Conservation (phyloP, 1,284 basidiomycete species). For the Phylloboletellus chloephorus region DNA sequence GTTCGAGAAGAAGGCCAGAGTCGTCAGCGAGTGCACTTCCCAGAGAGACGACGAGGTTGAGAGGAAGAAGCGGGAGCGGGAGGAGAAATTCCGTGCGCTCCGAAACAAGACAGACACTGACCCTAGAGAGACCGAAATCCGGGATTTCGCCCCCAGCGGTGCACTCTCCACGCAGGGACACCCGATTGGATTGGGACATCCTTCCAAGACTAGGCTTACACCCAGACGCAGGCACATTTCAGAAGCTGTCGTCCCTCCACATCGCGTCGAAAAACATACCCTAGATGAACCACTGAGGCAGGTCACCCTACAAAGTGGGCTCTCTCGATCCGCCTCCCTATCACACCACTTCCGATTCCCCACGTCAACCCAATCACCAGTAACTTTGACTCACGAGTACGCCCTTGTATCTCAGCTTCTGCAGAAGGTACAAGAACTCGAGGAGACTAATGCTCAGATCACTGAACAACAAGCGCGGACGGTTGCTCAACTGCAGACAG, state of each 20-base stretch:
- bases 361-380: conserved; percentile 13
- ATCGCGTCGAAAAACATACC: conserved; percentile 3
- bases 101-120: conserved; percentile 35
- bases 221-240: conserved; percentile 28
- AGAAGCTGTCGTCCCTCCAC: conserved; percentile 19
- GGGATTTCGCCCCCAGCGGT: conserved; percentile 63
- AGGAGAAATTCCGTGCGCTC: conserved; percentile 46
- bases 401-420: conserved; percentile 67
- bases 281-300: conserved; percentile 21
- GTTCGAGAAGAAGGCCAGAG: conserved; percentile 58
- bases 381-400: conserved; percentile 36
- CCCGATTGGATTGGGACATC: conserved; percentile 2
- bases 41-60: conserved; percentile 42
- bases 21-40: conserved; percentile 35
- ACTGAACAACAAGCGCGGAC: conserved; percentile 62
- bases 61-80: conserved; percentile 51
- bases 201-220: conserved; percentile 19
- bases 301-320: conserved; percentile 12
- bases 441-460: conserved; percentile 69
- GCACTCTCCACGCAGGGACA: conserved; percentile 33
- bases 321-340: conserved; percentile 27
- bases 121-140: conserved; percentile 32
- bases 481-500: conserved; percentile 53
- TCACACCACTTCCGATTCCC: conserved; percentile 21
- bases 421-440: conserved; percentile 73